Evolutionary conservation across 2,329 filamentous ascomycete species (phyloP), one percentile per base, ranked within the genome.

Genomic region (Paraconiothyrium brasiliense): DNA sequence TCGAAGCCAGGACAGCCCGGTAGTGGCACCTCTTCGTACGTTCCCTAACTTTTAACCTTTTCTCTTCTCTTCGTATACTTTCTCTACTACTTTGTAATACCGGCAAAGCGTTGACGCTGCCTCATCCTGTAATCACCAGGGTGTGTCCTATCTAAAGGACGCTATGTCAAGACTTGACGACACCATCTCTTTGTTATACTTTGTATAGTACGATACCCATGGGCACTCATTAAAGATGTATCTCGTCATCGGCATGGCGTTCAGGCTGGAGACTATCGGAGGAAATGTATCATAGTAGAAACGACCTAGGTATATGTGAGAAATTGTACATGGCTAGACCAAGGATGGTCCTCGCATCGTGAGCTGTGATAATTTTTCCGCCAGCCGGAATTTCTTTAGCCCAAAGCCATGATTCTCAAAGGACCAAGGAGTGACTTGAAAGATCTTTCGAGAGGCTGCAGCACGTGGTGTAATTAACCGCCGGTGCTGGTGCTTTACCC

Each of bases 1-100:
- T 68, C 67, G 11, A 63, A 65, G 35, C 58, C 58, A 9, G 46
- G 54, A 34, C 65, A n/a, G 46, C 50, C 48, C 65, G 54, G 16
- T 66, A 50, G 62, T 32, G 48, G 55, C 47, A n/a, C 35, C 51
- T 54, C 49, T 51, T 48, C n/a, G n/a, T 41, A n/a, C 16, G 13
- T n/a, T 54, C 24, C 9, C 11, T 52, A 48, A 48, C 47, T 47
- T 50, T 43, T 13, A 16, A 30, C 4, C 32, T 13, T 43, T 13
- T 11, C 10, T 24, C 8, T 54, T 32, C 22, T 16, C 35, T 48
- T 32, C 22, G 52, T 48, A 41, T 46, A 11, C 43, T 48, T 61
- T 58, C 20, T 37, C 20, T 54, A 50, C 20, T 39, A 27, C 34
- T 51, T 48, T 56, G 46, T 62, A 62, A 59, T 51, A 39, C 14